A percentile compares a stretch with the other conserved stretches of the same genome.
phyloP scores from a whole-genome alignment of 371 early-diverging fungal species.

The Mucor velutinosus region DNA sequence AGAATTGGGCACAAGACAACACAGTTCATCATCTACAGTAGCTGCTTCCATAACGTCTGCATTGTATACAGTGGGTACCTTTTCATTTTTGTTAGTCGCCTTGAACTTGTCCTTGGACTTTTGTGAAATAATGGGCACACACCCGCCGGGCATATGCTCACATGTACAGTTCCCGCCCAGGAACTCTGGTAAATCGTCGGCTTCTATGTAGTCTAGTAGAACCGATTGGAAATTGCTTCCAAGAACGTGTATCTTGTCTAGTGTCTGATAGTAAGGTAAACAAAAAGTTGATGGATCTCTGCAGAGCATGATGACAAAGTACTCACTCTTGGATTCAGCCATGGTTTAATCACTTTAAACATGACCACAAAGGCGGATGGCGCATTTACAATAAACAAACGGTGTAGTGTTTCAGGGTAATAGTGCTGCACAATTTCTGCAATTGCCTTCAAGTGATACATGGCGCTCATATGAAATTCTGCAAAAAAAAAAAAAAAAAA shows the following conservation, averaged over 20 bases:
- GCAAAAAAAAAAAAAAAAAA: too few species aligned
- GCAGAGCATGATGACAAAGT: neutral
- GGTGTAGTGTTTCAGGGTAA: constrained; percentile 81
- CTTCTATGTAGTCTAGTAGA: constrained; percentile 69
- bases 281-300: neutral
- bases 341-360: constrained; percentile 74
- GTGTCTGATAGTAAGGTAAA: constrained; percentile 40
- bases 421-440: constrained; percentile 74
- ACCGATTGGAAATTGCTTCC: constrained; percentile 61
- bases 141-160: constrained; percentile 76
- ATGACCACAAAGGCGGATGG: constrained; percentile 76
- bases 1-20: neutral
- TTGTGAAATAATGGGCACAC: constrained; percentile 45
- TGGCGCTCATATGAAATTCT: constrained; percentile 75
- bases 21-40: neutral
- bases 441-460: constrained; percentile 70
- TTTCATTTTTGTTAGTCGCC: constrained; percentile 22
- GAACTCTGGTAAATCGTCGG: constrained; percentile 72
- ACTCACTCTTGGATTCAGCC: constrained; percentile 71
- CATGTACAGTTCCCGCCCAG: constrained; percentile 79
- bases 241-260: constrained; percentile 75
- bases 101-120: constrained; percentile 23
- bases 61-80: constrained; percentile 31
- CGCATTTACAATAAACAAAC: constrained; percentile 79
- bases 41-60: constrained; percentile 29